Evolutionary conservation across 1,284 basidiomycete genomes (phyloP).

Genomic region (Ceratorhiza oryzae-sativae): DNA sequence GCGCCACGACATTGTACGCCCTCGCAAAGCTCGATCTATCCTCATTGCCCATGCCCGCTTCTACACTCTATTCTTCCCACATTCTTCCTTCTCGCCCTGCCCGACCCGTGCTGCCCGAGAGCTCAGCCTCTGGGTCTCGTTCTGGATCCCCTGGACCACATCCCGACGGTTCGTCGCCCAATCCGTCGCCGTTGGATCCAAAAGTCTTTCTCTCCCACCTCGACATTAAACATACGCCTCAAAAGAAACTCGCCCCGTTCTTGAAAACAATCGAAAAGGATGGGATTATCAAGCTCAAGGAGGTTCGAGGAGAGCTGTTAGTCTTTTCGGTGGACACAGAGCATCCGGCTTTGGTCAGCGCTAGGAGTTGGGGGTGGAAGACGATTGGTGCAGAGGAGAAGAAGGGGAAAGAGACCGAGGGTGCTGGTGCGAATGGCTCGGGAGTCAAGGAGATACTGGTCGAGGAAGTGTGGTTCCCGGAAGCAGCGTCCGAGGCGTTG

Average conservation of each 20-base stretch:
- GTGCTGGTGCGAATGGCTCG: constrained; percentile 55
- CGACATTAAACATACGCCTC: constrained; percentile 71
- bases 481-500: constrained; percentile 60
- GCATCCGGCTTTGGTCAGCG: constrained; percentile 65
- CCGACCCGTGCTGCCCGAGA: constrained; percentile 47
- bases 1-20: constrained; percentile 70
- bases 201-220: constrained; percentile 53
- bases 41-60: constrained; percentile 73
- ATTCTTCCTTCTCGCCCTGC: constrained; percentile 79
- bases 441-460: constrained; percentile 52
- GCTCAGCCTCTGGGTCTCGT: neutral
- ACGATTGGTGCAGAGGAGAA: constrained; percentile 62
- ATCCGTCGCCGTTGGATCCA: constrained; percentile 46
- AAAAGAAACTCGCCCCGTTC: constrained; percentile 83
- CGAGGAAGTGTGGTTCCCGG: constrained; percentile 78
- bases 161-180: constrained; percentile 55
- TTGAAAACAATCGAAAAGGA: constrained; percentile 78
- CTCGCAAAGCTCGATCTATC: constrained; percentile 61
- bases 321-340: constrained; percentile 66
- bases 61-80: constrained; percentile 76
- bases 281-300: constrained; percentile 74
- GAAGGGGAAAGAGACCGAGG: constrained; percentile 51
- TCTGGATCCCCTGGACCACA: neutral
- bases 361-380: constrained; percentile 56
- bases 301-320: constrained; percentile 69